Conservation (phyloP, 129 eudicot species). For the Artemisia argyi region DNA sequence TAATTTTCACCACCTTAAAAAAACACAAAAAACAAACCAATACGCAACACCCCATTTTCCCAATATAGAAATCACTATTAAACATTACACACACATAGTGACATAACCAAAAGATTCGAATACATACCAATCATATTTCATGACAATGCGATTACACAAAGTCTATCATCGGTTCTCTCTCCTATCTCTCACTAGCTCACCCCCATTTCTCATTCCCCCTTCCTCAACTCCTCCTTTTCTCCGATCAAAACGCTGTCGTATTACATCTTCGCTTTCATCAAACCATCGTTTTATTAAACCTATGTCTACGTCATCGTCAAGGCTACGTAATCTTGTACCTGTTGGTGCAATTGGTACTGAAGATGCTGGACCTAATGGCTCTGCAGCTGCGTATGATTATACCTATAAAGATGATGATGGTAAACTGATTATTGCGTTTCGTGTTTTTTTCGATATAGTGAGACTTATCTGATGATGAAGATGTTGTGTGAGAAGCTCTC, state of each 20-base stretch:
- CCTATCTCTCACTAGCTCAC: slow-evolving; percentile 35
- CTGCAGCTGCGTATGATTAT: slow-evolving; percentile 15
- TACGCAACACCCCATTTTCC: too few species aligned
- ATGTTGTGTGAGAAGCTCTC: not conserved
- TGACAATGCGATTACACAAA: slow-evolving; percentile 61
- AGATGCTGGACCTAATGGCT: slow-evolving; percentile 40
- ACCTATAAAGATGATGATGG: slow-evolving; percentile 34
- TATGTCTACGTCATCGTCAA: slow-evolving; percentile 54
- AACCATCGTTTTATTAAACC: slow-evolving; percentile 1
- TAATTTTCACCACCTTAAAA: too few species aligned
- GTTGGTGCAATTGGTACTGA: slow-evolving; percentile 43
- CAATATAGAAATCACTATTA: too few species aligned
- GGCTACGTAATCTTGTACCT: slow-evolving; percentile 50
- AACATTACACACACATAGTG: too few species aligned
- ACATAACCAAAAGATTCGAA: too few species aligned
- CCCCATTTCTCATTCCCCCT: slow-evolving; percentile 31
- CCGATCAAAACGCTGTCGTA: slow-evolving; percentile 30
- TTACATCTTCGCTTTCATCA: slow-evolving; percentile 18
- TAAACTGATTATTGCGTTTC: not conserved
- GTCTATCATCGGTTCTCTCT: slow-evolving; percentile 77
- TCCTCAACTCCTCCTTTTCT: slow-evolving; percentile 27
- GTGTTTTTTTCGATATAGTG: not conserved
- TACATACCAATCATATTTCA: too few species aligned
- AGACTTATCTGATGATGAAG: too few species aligned
- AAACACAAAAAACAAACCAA: too few species aligned